phyloP scores from a whole-genome alignment of 176 grass and related monocot genomes.

The Eleusine indica region DNA sequence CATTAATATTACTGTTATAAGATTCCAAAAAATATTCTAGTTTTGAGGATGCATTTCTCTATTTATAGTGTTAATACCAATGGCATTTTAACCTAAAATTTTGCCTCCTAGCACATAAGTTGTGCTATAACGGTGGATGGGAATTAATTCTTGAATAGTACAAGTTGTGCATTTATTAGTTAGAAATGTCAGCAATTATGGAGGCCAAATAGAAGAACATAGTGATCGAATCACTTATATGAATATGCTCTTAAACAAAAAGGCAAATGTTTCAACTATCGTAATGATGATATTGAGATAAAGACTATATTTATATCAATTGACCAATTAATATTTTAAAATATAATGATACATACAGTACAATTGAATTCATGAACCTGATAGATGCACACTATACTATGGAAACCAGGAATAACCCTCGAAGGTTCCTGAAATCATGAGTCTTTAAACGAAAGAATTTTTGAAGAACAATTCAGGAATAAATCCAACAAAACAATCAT shows the following conservation, averaged over 20 bases:
- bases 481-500: neutral
- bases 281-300: conserved; percentile 27
- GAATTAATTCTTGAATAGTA: neutral
- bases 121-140: neutral
- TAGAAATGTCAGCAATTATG: conserved; percentile 5
- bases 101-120: neutral
- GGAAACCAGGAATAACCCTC: neutral
- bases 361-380: conserved; percentile 9
- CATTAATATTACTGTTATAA: neutral
- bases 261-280: conserved; percentile 14
- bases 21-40: neutral
- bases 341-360: neutral
- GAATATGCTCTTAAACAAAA: neutral
- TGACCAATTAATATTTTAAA: neutral
- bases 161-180: neutral
- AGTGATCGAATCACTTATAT: conserved; percentile 6
- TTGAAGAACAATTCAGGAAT: too few relatives aligned
- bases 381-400: neutral
- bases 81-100: neutral
- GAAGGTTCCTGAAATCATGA: neutral
- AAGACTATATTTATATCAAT: conserved; percentile 6
- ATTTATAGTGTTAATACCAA: neutral
- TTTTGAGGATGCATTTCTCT: neutral
- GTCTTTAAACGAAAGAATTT: neutral
- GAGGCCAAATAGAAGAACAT: neutral